phyloP scores from a whole-genome alignment of 2,329 filamentous ascomycete species.

The Cercospora sp. region DNA sequence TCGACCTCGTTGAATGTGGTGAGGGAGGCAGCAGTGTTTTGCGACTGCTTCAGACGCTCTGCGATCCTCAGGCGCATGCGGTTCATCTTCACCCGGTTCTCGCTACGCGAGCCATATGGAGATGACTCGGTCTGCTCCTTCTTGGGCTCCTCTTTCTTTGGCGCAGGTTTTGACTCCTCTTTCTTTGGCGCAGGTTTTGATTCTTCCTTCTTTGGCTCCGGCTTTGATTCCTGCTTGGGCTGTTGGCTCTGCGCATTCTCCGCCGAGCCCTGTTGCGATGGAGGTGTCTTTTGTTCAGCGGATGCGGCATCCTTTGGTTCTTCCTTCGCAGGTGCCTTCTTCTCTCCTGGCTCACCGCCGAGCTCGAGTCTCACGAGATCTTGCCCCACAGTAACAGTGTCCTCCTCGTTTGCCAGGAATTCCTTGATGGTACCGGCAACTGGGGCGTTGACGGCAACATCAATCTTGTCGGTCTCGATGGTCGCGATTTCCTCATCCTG shows the following conservation, averaged over 20 bases:
- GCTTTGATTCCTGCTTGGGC: constrained; percentile 44
- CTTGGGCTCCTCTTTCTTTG: constrained; percentile 46
- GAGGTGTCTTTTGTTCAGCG: constrained; percentile 51
- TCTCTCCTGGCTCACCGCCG: constrained; percentile 61
- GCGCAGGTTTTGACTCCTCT: constrained; percentile 30
- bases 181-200: constrained; percentile 48
- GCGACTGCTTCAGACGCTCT: constrained; percentile 97
- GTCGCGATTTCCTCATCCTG: constrained; percentile 97
- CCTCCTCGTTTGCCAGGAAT: constrained; percentile 86
- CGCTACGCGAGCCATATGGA: constrained; percentile 72
- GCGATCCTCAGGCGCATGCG: constrained; percentile 97
- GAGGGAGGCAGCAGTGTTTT: constrained; percentile 94
- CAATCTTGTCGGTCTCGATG: constrained; percentile 99
- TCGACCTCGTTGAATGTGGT: constrained; percentile 99
- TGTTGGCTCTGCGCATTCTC: constrained; percentile 50
- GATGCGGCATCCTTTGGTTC: constrained; percentile 63
- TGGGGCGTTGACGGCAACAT: constrained; percentile 93
- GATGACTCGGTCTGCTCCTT: constrained; percentile 40
- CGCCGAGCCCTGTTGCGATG: constrained; percentile 36
- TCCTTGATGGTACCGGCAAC: constrained; percentile 90
- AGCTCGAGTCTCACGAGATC: constrained; percentile 83
- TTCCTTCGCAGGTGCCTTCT: constrained; percentile 55
- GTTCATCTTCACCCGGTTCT: constrained; percentile 98
- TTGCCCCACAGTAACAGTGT: constrained; percentile 92
- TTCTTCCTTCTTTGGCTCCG: constrained; percentile 47